These are phyloP conservation scores for Ziziphus jujuba DNA, from an alignment of 306 rosid species.

Conservation along the genomic window DNA sequence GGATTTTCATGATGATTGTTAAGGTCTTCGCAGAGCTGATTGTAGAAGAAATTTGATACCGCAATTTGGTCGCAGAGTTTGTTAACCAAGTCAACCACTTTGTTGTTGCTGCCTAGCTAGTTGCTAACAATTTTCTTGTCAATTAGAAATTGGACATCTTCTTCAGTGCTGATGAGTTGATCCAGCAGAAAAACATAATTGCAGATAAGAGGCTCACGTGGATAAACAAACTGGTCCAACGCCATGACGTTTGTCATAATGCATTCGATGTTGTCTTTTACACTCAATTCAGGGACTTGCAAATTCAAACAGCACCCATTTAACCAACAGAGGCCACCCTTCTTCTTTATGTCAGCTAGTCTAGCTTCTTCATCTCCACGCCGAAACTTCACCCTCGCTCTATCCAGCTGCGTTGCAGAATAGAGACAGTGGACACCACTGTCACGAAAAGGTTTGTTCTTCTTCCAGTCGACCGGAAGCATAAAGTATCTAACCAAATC, in stretches of 20 bases:
- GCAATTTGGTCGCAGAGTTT: slow-evolving; percentile 41
- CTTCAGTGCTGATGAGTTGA: no score
- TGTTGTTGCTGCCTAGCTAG: slow-evolving; percentile 47
- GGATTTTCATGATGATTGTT: slow-evolving; percentile 35
- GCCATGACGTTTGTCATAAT: no score
- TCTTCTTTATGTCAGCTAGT: neutral
- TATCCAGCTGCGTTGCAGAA: slow-evolving; percentile 40
- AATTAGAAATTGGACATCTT: no score
- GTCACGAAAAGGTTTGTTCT: accelerated
- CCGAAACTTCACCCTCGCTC: slow-evolving; percentile 28
- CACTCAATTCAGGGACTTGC: slow-evolving; percentile 25
- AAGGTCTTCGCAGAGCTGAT: slow-evolving; percentile 5
- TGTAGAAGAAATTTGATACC: slow-evolving; percentile 28
- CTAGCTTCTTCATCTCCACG: no score
- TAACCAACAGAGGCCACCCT: no score
- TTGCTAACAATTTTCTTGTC: slow-evolving; percentile 43
- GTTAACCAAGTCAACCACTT: slow-evolving; percentile 40
- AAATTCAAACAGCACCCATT: slow-evolving; percentile 35
- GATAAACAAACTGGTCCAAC: no score
- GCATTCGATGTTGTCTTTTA: slow-evolving; percentile 42
- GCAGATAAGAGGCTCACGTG: no score
- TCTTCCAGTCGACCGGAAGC: no score
- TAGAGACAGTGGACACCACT: neutral
- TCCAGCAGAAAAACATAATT: no score
- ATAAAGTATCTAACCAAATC: slow-evolving; percentile 48